Evolutionary conservation across 1,284 basidiomycete genomes (phyloP).

Genomic region (Apiotrichum montevideense): DNA sequence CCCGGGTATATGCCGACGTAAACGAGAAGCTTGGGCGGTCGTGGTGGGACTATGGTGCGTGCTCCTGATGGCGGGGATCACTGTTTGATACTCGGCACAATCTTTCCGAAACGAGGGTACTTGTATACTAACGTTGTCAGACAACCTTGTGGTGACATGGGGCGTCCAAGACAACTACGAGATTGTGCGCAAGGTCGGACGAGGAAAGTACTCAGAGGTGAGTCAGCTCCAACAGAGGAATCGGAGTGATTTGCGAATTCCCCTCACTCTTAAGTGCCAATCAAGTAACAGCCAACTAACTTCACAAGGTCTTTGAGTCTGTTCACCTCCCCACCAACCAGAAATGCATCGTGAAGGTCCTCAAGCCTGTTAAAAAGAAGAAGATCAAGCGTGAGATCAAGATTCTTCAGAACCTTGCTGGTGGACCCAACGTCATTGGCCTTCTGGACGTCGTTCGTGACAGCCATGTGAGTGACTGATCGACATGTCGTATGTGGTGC

Average conservation of each 20-base stretch:
- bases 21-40: constrained; percentile 55
- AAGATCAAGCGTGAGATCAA: constrained; percentile 99
- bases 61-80: background rate
- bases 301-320: constrained; percentile 82
- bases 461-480: constrained; percentile 42
- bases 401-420: constrained; percentile 92
- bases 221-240: constrained; percentile 19
- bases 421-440: constrained; percentile 80
- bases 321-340: constrained; percentile 87
- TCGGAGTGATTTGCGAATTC: too few relatives aligned
- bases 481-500: background rate
- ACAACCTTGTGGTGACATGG: constrained; percentile 91
- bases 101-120: too few relatives aligned
- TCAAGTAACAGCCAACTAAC: constrained; percentile 1
- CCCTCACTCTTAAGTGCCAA: too few relatives aligned
- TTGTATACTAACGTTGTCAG: constrained; percentile 43
- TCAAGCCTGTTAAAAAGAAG: constrained; percentile 99
- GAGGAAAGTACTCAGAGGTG: constrained; percentile 95
- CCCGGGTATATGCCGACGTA: constrained; percentile 55
- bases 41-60: constrained; percentile 59
- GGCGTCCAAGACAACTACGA: constrained; percentile 97
- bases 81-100: background rate
- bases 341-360: constrained; percentile 97
- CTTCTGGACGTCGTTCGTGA: constrained; percentile 94
- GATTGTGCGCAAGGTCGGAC: constrained; percentile 91